Evolutionary conservation across 805 yeast species (phyloP).

Genomic region (Pichia exigua): DNA sequence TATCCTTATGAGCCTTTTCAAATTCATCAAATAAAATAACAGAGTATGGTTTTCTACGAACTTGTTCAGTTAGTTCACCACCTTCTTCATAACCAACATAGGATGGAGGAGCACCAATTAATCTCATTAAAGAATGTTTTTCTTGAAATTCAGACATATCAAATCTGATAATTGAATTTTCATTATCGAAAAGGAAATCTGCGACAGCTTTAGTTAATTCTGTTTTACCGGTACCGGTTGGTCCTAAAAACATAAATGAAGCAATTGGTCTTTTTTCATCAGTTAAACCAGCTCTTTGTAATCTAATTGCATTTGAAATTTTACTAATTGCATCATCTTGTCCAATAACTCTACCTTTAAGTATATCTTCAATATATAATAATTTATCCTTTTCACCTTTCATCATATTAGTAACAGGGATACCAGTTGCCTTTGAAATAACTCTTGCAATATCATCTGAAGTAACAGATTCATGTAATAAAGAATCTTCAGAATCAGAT

Average conservation of each 20-base stretch:
- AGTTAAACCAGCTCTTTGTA: conserved; percentile 94
- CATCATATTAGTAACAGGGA: conserved; percentile 84
- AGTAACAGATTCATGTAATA: conserved; percentile 87
- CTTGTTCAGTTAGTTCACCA: conserved; percentile 95
- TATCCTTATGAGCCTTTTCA: conserved; percentile 94
- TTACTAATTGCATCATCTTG: conserved; percentile 92
- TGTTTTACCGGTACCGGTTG: conserved; percentile 98
- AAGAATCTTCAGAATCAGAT: conserved; percentile 21
- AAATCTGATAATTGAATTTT: conserved; percentile 77
- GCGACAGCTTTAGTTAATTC: conserved; percentile 91
- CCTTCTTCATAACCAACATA: conserved; percentile 94
- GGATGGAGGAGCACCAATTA: conserved; percentile 98
- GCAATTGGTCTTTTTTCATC: conserved; percentile 94
- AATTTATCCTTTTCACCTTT: conserved; percentile 92
- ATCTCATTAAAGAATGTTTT: conserved; percentile 79
- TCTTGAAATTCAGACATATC: conserved; percentile 99
- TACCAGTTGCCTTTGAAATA: conserved; percentile 90
- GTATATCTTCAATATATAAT: conserved; percentile 74
- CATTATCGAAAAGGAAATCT: conserved; percentile 85
- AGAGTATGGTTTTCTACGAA: conserved; percentile 88
- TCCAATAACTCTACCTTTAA: conserved; percentile 78
- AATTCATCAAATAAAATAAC: conserved; percentile 92
- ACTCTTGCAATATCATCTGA: conserved; percentile 92
- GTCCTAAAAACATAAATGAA: conserved; percentile 92
- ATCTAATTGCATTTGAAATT: conserved; percentile 87